A percentile compares a stretch with the other conserved stretches of the same genome.
Evolutionary conservation across 352 stramenopile species (phyloP).

Genomic region (Pythium volutum): DNA sequence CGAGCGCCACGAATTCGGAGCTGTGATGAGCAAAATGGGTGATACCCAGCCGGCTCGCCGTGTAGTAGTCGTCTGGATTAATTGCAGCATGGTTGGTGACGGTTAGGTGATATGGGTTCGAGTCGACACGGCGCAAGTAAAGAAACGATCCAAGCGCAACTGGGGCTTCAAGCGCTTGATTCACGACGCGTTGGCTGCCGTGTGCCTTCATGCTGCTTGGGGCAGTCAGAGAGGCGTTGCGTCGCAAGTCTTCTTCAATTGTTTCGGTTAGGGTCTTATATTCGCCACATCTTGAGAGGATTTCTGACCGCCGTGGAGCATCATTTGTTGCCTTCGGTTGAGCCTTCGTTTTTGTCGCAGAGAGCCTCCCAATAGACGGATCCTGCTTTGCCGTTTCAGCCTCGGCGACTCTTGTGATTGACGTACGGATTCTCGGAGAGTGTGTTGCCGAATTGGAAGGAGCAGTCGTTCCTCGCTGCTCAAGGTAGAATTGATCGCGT

Average conservation of each 20-base stretch:
- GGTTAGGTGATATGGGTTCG: conserved; percentile 74
- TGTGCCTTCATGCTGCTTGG: conserved; percentile 4
- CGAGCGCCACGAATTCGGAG: conserved; percentile 86
- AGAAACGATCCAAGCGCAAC: conserved; percentile 65
- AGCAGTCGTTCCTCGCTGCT: conserved; percentile 43
- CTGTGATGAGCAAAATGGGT: conserved; percentile 81
- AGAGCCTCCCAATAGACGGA: neutral
- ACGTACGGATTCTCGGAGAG: conserved; percentile 2
- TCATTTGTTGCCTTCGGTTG: neutral
- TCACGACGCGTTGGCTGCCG: neutral
- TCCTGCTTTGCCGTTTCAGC: neutral
- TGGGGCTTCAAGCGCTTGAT: neutral
- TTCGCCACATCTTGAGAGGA: conserved; percentile 41
- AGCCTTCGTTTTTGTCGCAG: neutral
- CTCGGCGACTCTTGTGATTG: neutral
- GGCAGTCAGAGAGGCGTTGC: neutral
- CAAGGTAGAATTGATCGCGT: conserved; percentile 58
- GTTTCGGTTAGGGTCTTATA: conserved; percentile 66
- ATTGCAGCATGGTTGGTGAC: conserved; percentile 65
- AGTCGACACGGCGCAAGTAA: conserved; percentile 67
- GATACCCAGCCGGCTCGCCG: conserved; percentile 83
- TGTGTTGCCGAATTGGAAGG: conserved; percentile 15
- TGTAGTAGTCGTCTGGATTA: conserved; percentile 87
- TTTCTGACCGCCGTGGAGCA: conserved; percentile 29
- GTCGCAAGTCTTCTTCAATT: conserved; percentile 42